A percentile compares a stretch with the other conserved stretches of the same genome.
Conservation (phyloP, 2,329 filamentous ascomycete species). For the Neonectria magnoliae region DNA sequence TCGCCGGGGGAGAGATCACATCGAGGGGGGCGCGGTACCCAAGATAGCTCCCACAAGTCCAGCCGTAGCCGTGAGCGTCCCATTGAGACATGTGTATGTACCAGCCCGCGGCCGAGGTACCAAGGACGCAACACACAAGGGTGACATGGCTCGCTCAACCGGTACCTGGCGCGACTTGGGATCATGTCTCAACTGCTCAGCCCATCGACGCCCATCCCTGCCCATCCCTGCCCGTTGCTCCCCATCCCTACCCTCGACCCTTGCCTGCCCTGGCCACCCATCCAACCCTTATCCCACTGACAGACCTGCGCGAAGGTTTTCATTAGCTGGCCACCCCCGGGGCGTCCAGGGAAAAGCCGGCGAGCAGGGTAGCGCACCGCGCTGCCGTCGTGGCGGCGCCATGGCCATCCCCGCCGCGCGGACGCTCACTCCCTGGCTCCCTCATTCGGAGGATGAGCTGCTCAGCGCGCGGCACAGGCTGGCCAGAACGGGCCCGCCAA, state of each 20-base stretch:
- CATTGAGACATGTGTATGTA: background rate
- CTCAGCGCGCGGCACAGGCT: slow-evolving; percentile 21
- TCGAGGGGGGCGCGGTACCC: slow-evolving; percentile 20
- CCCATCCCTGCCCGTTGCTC: slow-evolving; percentile 33
- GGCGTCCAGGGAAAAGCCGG: slow-evolving; percentile 26
- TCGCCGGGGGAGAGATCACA: slow-evolving; percentile 36
- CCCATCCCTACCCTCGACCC: slow-evolving; percentile 35
- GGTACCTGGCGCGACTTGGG: slow-evolving; percentile 42
- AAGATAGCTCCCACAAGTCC: slow-evolving; percentile 16
- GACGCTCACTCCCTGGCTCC: slow-evolving; percentile 36
- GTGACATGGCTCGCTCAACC: slow-evolving; percentile 28
- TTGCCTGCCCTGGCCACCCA: slow-evolving; percentile 30
- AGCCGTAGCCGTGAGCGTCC: background rate
- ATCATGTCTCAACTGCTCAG: slow-evolving; percentile 31
- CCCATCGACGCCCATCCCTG: slow-evolving; percentile 39
- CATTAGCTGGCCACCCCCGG: slow-evolving; percentile 31
- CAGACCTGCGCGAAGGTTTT: slow-evolving; percentile 43
- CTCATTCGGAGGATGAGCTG: slow-evolving; percentile 28
- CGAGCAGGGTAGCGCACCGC: slow-evolving; percentile 33
- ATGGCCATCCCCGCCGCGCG: slow-evolving; percentile 34
- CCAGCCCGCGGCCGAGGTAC: background rate
- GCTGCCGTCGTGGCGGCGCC: slow-evolving; percentile 44
- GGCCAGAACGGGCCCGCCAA: slow-evolving; percentile 26
- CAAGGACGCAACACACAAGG: background rate
- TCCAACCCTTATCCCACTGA: slow-evolving; percentile 27